Evolutionary conservation across 192 early-diverging fungal genomes (phyloP).

Genomic region (Backusella morwellensis): DNA sequence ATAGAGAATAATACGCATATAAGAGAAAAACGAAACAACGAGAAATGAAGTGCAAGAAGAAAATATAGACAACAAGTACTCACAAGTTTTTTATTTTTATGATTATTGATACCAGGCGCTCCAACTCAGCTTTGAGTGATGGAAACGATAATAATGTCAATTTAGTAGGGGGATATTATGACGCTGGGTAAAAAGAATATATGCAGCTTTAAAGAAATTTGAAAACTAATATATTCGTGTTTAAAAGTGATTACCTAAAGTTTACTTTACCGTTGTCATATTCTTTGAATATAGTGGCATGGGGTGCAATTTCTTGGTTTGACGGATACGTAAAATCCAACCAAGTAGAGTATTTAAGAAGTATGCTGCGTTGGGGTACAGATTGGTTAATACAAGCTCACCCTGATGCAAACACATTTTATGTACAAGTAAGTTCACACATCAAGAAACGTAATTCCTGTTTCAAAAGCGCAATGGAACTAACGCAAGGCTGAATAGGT

Average conservation of each 20-base stretch:
- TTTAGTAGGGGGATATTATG: constrained; percentile 36
- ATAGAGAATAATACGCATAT: background rate
- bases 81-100: background rate
- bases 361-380: constrained; percentile 57
- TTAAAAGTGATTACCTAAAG: constrained; percentile 52
- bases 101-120: constrained; percentile 21
- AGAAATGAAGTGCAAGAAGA: background rate
- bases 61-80: background rate
- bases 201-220: background rate
- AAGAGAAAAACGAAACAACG: background rate
- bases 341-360: constrained; percentile 41
- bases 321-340: constrained; percentile 50
- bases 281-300: constrained; percentile 43
- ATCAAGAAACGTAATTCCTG: background rate
- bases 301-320: constrained; percentile 56
- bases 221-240: background rate
- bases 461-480: background rate
- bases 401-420: constrained; percentile 47
- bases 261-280: constrained; percentile 61
- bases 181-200: constrained; percentile 33
- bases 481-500: constrained; percentile 24
- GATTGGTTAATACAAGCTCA: constrained; percentile 63
- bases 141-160: constrained; percentile 34
- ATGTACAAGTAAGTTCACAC: constrained; percentile 40
- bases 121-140: constrained; percentile 30